phyloP scores from a whole-genome alignment of 768 basidiomycete species.

The Phaffia tasmanica region DNA sequence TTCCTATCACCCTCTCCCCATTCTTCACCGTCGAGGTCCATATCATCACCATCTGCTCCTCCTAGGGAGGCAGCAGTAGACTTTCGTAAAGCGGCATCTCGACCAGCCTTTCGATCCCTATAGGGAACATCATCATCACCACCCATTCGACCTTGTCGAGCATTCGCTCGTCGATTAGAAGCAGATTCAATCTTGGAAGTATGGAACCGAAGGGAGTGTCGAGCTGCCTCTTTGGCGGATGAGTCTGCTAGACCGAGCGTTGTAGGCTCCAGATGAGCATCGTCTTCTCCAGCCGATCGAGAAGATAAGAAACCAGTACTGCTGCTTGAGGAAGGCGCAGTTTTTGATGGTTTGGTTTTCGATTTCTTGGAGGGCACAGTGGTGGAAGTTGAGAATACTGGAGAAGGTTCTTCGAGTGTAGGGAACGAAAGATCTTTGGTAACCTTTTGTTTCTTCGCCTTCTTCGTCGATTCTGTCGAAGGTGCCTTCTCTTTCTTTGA shows the following conservation, averaged over 20 bases:
- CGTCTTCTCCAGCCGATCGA: conserved; percentile 29
- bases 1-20: conserved; percentile 30
- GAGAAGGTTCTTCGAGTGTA: conserved; percentile 57
- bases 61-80: conserved; percentile 61
- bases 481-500: conserved; percentile 29
- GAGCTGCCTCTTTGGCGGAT: conserved; percentile 69
- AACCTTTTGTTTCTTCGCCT: conserved; percentile 32
- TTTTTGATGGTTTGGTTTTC: conserved; percentile 17
- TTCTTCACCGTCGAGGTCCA: conserved; percentile 38
- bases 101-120: conserved; percentile 50
- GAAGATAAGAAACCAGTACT: conserved; percentile 5
- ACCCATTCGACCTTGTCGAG: conserved; percentile 56
- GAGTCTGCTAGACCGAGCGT: conserved; percentile 60
- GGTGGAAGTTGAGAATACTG: conserved; percentile 38
- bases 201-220: conserved; percentile 80
- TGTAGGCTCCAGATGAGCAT: conserved; percentile 59
- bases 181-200: conserved; percentile 80
- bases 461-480: conserved; percentile 27
- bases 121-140: conserved; percentile 97
- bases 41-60: conserved; percentile 30
- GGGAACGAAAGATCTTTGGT: conserved; percentile 43
- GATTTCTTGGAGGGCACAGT: conserved; percentile 28
- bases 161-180: conserved; percentile 60
- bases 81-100: conserved; percentile 37
- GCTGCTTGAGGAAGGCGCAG: conserved; percentile 7